These are phyloP conservation scores for Oryza nivara DNA, from an alignment of 176 grass and related monocot genomes.

Conservation along the genomic window DNA sequence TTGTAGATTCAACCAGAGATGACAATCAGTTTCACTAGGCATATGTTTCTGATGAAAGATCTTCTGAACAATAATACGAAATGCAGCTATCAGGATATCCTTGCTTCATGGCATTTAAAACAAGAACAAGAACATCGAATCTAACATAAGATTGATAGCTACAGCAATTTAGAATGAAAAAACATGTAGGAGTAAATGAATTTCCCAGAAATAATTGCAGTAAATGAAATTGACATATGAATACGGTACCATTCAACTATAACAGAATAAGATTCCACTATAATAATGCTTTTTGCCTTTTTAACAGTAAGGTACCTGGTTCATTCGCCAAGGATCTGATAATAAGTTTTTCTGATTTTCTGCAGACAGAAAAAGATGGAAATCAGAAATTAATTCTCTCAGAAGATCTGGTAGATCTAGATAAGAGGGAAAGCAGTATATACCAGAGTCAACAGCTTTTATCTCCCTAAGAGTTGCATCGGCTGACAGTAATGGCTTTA, in stretches of 20 bases:
- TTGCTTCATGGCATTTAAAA: slow-evolving; percentile 17
- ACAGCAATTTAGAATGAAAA: slow-evolving; percentile 13
- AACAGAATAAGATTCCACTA: slow-evolving; percentile 22
- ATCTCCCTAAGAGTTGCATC: slow-evolving; percentile 95
- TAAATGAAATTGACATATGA: background rate
- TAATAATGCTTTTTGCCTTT: slow-evolving; percentile 14
- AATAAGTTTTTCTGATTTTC: slow-evolving; percentile 98
- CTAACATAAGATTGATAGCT: slow-evolving; percentile 16
- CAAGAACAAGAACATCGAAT: background rate
- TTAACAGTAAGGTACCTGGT: slow-evolving; percentile 62
- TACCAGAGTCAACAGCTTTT: slow-evolving; percentile 98
- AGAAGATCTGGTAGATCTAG: slow-evolving; percentile 10
- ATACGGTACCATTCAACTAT: slow-evolving; percentile 13
- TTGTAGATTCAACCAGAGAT: slow-evolving; percentile 14
- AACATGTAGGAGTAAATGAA: background rate
- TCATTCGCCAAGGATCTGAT: slow-evolving; percentile 80
- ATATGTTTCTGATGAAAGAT: background rate
- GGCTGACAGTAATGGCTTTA: slow-evolving; percentile 92
- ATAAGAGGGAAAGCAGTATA: slow-evolving; percentile 33
- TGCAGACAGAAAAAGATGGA: slow-evolving; percentile 23
- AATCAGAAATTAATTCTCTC: slow-evolving; percentile 23
- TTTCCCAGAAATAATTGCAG: background rate
- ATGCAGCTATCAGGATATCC: slow-evolving; percentile 1
- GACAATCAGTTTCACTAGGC: slow-evolving; percentile 13
- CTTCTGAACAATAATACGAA: background rate